These are phyloP conservation scores for Zanthoxylum bungeanum DNA, from an alignment of 345 rosid genomes.

Conservation along the genomic window DNA sequence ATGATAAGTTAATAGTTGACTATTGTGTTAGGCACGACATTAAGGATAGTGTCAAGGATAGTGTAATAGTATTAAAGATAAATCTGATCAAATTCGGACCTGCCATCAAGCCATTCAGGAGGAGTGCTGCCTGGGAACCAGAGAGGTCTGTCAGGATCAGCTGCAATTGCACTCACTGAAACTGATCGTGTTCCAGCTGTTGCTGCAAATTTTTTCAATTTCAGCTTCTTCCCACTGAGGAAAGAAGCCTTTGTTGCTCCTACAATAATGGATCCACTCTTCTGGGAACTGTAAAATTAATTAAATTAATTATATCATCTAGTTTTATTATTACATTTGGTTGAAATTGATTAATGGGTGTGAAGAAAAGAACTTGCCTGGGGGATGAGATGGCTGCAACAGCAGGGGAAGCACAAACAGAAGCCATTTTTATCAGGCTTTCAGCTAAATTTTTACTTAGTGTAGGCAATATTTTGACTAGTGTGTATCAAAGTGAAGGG, in stretches of 20 bases:
- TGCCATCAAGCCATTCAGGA: constrained; percentile 96
- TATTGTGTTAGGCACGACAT: too few species aligned
- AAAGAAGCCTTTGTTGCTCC: constrained; percentile 56
- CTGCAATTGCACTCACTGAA: constrained; percentile 55
- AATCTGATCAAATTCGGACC: constrained; percentile 32
- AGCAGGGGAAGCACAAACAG: constrained; percentile 88
- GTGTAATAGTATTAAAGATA: too few species aligned
- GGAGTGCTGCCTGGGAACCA: constrained; percentile 99
- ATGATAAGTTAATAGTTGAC: too few species aligned
- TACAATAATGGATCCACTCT: constrained; percentile 41
- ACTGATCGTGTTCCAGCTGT: constrained; percentile 33
- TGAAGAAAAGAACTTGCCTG: constrained; percentile 44
- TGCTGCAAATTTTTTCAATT: constrained; percentile 33
- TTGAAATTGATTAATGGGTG: neutral
- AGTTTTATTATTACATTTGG: too few species aligned
- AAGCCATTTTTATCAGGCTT: constrained; percentile 54
- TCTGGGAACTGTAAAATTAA: constrained; percentile 48
- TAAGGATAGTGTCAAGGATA: too few species aligned
- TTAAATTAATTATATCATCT: neutral
- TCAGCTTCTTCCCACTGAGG: constrained; percentile 72
- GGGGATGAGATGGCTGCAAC: constrained; percentile 67
- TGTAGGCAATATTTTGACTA: neutral
- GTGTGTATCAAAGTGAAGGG: constrained; percentile 6
- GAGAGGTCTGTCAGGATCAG: constrained; percentile 83
- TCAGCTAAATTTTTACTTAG: neutral